phyloP scores from a whole-genome alignment of 2,329 filamentous ascomycete genomes.

The Cladosporium colombiae region DNA sequence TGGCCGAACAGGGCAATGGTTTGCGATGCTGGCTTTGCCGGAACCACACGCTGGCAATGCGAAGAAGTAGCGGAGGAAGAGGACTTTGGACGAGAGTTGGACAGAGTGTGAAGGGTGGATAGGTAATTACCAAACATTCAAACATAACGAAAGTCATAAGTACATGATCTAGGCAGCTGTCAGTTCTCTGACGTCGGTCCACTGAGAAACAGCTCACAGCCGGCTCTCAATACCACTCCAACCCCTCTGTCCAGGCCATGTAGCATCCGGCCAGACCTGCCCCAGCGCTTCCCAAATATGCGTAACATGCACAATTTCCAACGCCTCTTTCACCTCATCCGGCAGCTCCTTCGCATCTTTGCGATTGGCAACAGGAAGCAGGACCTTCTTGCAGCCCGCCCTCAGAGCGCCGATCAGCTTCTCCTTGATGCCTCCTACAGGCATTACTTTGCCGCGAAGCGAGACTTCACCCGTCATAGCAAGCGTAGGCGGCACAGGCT shows the following conservation, averaged over 20 bases:
- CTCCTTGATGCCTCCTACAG: conserved; percentile 97
- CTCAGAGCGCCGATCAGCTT: conserved; percentile 93
- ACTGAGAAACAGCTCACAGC: too few species aligned
- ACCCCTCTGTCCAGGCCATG: conserved; percentile 75
- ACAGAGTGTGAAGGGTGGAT: too few species aligned
- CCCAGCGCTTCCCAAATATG: conserved; percentile 95
- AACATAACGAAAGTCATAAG: not conserved
- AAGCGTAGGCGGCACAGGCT: conserved; percentile 83
- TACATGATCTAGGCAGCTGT: not conserved
- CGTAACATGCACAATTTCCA: conserved; percentile 85
- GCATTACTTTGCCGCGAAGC: conserved; percentile 84
- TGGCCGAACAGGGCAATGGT: too few species aligned
- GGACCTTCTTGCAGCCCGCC: conserved; percentile 90
- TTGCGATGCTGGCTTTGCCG: too few species aligned
- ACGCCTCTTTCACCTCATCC: conserved; percentile 79
- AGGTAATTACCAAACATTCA: too few species aligned
- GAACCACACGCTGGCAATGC: too few species aligned
- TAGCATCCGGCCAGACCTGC: conserved; percentile 85
- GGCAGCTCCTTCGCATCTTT: conserved; percentile 93
- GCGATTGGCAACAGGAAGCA: conserved; percentile 82
- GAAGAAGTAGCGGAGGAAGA: too few species aligned
- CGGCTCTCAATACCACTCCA: conserved; percentile 74
- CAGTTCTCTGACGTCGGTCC: too few species aligned
- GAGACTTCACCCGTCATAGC: conserved; percentile 88
- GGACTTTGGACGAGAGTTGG: too few species aligned